Conservation (phyloP, 371 early-diverging fungal species). For the Dinochytrium kinnereticum region DNA sequence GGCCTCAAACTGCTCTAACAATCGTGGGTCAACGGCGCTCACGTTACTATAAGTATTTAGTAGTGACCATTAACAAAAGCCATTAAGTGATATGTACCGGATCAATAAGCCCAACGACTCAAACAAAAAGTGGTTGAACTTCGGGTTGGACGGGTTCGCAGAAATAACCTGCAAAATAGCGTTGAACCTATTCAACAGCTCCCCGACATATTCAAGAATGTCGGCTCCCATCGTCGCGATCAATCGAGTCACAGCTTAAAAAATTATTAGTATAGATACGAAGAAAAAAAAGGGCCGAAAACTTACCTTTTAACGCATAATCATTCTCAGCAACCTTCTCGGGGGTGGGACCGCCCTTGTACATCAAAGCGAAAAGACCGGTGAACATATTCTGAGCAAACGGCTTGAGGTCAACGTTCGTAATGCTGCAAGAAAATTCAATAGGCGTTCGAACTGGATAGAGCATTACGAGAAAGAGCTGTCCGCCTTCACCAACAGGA, state of each 20-base stretch:
- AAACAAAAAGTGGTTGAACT: constrained; percentile 95
- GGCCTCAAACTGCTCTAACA: constrained; percentile 80
- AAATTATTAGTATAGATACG: constrained; percentile 3
- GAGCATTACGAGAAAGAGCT: constrained; percentile 60
- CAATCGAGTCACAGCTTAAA: constrained; percentile 72
- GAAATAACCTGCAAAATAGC: constrained; percentile 81
- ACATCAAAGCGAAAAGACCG: constrained; percentile 78
- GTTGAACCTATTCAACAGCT: constrained; percentile 73
- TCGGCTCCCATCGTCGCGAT: constrained; percentile 75
- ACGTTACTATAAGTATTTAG: constrained; percentile 50
- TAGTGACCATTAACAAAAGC: constrained; percentile 19
- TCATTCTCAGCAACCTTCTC: constrained; percentile 96
- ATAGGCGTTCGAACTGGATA: not conserved
- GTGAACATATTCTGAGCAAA: constrained; percentile 71
- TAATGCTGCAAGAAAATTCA: constrained; percentile 63
- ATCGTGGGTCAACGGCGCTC: constrained; percentile 55
- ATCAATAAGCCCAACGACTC: constrained; percentile 91
- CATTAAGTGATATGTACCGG: constrained; percentile 49
- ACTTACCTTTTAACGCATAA: constrained; percentile 80
- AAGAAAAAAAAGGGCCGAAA: not conserved
- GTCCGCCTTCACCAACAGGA: constrained; percentile 77
- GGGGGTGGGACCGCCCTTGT: constrained; percentile 63
- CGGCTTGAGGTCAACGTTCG: constrained; percentile 71
- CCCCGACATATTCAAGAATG: constrained; percentile 68
- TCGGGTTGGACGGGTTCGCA: constrained; percentile 95